These are phyloP conservation scores for Allantophomopsis cytisporea DNA, from an alignment of 2,329 filamentous ascomycete genomes.

Conservation along the genomic window DNA sequence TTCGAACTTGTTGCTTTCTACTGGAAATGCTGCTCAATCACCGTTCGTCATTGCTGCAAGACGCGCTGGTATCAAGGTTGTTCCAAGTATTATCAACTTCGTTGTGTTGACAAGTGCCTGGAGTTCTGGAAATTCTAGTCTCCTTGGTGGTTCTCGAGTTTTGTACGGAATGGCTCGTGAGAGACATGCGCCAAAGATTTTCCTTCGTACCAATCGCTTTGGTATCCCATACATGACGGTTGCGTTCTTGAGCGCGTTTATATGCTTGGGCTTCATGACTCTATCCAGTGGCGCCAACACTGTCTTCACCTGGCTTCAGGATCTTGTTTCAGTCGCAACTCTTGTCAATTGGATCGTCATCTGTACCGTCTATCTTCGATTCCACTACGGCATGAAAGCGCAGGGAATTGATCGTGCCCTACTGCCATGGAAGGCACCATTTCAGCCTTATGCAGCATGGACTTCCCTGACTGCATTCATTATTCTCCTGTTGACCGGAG, in stretches of 20 bases:
- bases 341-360: conserved; percentile 62
- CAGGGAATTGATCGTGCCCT: conserved; percentile 55
- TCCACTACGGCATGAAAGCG: conserved; percentile 52
- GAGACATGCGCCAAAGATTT: conserved; percentile 40
- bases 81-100: conserved; percentile 64
- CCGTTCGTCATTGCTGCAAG: conserved; percentile 63
- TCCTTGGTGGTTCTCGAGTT: conserved; percentile 44
- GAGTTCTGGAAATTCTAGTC: conserved; percentile 54
- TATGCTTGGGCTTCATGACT: conserved; percentile 27
- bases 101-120: conserved; percentile 61
- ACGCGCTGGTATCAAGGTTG: conserved; percentile 49
- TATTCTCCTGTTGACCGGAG: conserved; percentile 55
- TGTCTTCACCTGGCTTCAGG: conserved; percentile 54
- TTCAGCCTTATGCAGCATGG: conserved; percentile 59
- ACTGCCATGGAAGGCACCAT: conserved; percentile 53
- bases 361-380: conserved; percentile 58
- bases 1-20: conserved; percentile 29
- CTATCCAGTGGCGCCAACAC: conserved; percentile 28
- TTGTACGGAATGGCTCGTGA: conserved; percentile 46
- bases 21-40: conserved; percentile 29
- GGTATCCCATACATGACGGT: conserved; percentile 57
- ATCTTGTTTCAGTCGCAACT: conserved; percentile 57
- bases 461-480: conserved; percentile 43
- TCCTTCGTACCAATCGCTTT: conserved; percentile 34
- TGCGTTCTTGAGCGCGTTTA: neutral